Conservation (phyloP, 23 red algal genomes). For the Agarophyton chilense region DNA sequence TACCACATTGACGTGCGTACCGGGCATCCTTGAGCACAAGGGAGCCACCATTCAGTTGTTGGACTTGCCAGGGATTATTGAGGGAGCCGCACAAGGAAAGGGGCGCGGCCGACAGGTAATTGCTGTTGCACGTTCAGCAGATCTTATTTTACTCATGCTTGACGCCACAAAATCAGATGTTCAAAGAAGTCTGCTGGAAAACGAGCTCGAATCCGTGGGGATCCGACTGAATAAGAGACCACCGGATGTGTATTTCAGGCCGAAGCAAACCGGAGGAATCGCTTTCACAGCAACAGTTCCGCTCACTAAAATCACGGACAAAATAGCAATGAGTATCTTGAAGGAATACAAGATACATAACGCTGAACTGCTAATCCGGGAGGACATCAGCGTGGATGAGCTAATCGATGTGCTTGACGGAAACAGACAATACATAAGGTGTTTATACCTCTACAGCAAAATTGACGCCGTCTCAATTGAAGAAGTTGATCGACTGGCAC, state of each 20-base stretch:
- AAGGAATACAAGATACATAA: conserved; percentile 95
- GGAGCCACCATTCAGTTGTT: conserved; percentile 98
- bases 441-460: conserved; percentile 95
- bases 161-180: conserved; percentile 96
- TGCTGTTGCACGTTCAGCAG: conserved; percentile 85
- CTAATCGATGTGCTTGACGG: conserved; percentile 97
- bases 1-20: conserved; percentile 93
- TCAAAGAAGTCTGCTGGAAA: conserved; percentile 82
- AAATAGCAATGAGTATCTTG: conserved; percentile 78
- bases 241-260: conserved; percentile 86
- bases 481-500: conserved; percentile 86
- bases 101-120: conserved; percentile 97
- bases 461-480: conserved; percentile 94
- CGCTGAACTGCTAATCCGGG: conserved; percentile 90
- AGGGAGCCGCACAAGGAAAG: conserved; percentile 93
- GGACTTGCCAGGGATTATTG: conserved; percentile 98
- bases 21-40: conserved; percentile 84
- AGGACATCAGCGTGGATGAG: conserved; percentile 93
- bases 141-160: conserved; percentile 95
- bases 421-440: conserved; percentile 91
- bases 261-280: conserved; percentile 88
- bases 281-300: conserved; percentile 86
- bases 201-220: conserved; percentile 91
- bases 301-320: conserved; percentile 84
- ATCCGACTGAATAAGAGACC: conserved; percentile 94